phyloP scores from a whole-genome alignment of 2,329 filamentous ascomycete species.

The Aaosphaeria pasadenensis region DNA sequence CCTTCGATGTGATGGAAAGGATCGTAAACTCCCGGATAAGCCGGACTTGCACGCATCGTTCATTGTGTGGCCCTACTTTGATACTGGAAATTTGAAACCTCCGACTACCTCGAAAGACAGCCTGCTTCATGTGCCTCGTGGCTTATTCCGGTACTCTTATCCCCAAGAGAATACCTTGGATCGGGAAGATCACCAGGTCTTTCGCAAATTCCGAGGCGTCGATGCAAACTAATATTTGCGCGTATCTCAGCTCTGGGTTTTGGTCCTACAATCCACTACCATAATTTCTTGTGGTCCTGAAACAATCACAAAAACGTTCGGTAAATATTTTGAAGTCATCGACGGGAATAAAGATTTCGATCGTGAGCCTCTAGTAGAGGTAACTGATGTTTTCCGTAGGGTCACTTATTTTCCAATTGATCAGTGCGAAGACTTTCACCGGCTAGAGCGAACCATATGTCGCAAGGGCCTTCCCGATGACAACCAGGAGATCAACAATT shows the following conservation, averaged over 20 bases:
- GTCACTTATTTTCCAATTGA: background rate
- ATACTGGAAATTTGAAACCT: conserved; percentile 3
- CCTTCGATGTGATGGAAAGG: conserved; percentile 6
- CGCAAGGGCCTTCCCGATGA: background rate
- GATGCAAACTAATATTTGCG: conserved; percentile 2
- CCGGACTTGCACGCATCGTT: conserved; percentile 3
- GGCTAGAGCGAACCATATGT: background rate
- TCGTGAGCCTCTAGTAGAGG: background rate
- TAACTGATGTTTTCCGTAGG: background rate
- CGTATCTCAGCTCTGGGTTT: conserved; percentile 4
- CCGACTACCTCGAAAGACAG: conserved; percentile 1
- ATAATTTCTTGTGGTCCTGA: conserved; percentile 5
- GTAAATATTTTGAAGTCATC: conserved; percentile 1
- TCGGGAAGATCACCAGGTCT: conserved; percentile 3
- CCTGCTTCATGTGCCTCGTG: conserved; percentile 1
- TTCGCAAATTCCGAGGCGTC: conserved; percentile 4
- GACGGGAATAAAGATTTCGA: background rate
- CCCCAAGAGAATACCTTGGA: conserved; percentile 2
- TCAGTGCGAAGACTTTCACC: background rate
- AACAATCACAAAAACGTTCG: background rate
- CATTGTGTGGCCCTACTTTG: conserved; percentile 6
- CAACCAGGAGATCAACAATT: background rate
- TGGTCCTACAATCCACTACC: conserved; percentile 1
- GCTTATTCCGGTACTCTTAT: conserved; percentile 3
- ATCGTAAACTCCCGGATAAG: background rate